These are phyloP conservation scores for Nigrograna mackinnonii DNA, from an alignment of 2,329 filamentous ascomycete species.

Conservation along the genomic window DNA sequence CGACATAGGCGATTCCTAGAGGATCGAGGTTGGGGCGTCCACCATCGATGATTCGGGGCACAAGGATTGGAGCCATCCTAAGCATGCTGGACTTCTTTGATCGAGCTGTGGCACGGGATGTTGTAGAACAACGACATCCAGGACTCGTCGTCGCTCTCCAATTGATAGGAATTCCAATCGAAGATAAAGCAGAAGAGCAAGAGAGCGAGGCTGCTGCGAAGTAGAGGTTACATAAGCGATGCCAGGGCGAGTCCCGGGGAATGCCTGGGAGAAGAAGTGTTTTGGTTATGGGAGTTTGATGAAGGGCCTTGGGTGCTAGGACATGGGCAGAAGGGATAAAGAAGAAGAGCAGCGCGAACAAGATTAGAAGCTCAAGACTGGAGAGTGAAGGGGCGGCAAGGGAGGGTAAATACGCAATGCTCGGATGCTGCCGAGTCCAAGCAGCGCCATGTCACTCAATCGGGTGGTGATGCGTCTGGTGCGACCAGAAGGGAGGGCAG, in stretches of 20 bases:
- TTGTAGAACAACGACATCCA: conserved; percentile 20
- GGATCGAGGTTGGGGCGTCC: conserved; percentile 31
- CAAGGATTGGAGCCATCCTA: conserved; percentile 33
- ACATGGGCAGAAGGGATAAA: conserved; percentile 22
- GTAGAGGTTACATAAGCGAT: conserved; percentile 31
- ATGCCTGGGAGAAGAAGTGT: conserved; percentile 19
- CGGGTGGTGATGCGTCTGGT: conserved; percentile 26
- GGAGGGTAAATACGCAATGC: conserved; percentile 28
- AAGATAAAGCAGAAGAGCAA: conserved; percentile 22
- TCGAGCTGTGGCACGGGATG: background rate
- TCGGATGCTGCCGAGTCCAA: conserved; percentile 31
- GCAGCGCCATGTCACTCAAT: conserved; percentile 22
- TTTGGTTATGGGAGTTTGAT: conserved; percentile 23
- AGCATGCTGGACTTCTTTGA: conserved; percentile 22
- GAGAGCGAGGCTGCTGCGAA: conserved; percentile 4
- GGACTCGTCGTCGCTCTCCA: conserved; percentile 17
- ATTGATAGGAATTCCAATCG: conserved; percentile 24
- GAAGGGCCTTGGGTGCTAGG: conserved; percentile 21
- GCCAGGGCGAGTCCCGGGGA: conserved; percentile 12
- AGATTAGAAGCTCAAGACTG: conserved; percentile 23
- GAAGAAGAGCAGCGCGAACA: conserved; percentile 20
- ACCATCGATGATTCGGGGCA: conserved; percentile 32
- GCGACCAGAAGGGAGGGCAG: conserved; percentile 27
- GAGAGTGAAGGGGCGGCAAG: conserved; percentile 23
- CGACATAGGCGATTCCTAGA: conserved; percentile 35